Percentiles rank a stretch among this genome's conserved stretches.
These are phyloP conservation scores for Vanrija pseudolonga DNA, from an alignment of 1,284 basidiomycete species.

Conservation along the genomic window DNA sequence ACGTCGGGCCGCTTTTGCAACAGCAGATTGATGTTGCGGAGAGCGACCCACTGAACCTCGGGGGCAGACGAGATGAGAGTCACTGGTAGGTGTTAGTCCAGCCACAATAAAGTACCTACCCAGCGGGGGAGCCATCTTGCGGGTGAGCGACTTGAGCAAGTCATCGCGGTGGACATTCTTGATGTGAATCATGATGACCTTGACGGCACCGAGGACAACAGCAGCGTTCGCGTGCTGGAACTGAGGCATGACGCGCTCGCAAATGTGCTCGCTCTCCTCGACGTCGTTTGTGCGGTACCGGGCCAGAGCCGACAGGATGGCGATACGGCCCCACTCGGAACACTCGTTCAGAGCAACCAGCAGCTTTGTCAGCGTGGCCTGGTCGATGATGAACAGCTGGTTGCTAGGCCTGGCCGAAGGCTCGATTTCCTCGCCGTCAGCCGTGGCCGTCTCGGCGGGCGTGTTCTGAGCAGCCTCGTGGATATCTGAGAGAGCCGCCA, in stretches of 20 bases:
- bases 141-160: constrained; percentile 76
- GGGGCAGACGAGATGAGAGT: constrained; percentile 92
- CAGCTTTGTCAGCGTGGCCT: constrained; percentile 77
- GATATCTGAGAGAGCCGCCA: constrained; percentile 94
- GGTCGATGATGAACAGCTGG: constrained; percentile 71
- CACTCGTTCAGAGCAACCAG: constrained; percentile 96
- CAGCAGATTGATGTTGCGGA: constrained; percentile 94
- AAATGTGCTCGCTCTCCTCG: constrained; percentile 96
- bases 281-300: constrained; percentile 79
- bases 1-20: constrained; percentile 91
- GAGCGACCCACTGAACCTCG: constrained; percentile 96
- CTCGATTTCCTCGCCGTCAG: constrained; percentile 19
- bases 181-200: constrained; percentile 97
- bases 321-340: constrained; percentile 97
- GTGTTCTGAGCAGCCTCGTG: constrained; percentile 56
- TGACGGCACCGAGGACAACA: constrained; percentile 91
- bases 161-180: constrained; percentile 77
- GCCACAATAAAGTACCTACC: constrained; percentile 34
- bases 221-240: constrained; percentile 96
- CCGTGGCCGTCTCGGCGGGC: constrained; percentile 20
- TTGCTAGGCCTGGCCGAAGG: constrained; percentile 49
- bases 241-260: constrained; percentile 95
- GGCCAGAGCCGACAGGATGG: constrained; percentile 79
- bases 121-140: constrained; percentile 97
- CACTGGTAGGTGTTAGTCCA: constrained; percentile 50